Evolutionary conservation across 176 grass and related monocot genomes (phyloP).

Genomic region (barley (Hordeum vulgare)): DNA sequence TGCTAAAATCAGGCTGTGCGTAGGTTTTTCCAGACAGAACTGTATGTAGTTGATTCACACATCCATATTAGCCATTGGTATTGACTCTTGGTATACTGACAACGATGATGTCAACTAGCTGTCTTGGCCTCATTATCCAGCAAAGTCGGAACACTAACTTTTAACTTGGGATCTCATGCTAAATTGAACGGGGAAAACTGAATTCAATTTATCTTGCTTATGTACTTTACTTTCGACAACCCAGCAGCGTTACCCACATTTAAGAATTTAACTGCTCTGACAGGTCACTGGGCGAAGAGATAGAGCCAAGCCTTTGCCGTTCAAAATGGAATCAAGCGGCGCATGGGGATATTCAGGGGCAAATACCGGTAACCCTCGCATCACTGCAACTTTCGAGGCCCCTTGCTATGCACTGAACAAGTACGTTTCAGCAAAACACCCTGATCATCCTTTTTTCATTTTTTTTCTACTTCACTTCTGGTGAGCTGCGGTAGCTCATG

Average conservation of each 20-base stretch:
- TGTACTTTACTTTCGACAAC: background rate
- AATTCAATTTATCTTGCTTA: background rate
- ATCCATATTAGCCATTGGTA: background rate
- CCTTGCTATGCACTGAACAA: constrained; percentile 96
- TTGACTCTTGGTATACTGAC: background rate
- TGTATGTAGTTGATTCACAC: background rate
- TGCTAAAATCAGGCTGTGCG: background rate
- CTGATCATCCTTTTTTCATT: background rate
- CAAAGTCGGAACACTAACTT: background rate
- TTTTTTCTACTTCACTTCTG: background rate
- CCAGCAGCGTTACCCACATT: background rate
- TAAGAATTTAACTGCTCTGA: background rate
- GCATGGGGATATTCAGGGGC: constrained; percentile 87
- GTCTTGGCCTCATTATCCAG: background rate
- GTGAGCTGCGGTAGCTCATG: background rate
- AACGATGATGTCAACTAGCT: background rate
- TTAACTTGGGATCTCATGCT: background rate
- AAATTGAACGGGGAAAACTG: background rate
- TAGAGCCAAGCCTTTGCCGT: constrained; percentile 82
- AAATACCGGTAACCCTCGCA: constrained; percentile 77
- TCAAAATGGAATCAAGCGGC: constrained; percentile 95
- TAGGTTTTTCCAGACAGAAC: too few relatives aligned
- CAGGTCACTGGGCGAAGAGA: constrained; percentile 97
- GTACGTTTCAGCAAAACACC: constrained; percentile 37
- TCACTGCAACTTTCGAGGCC: constrained; percentile 76